Evolutionary conservation across 495 filamentous ascomycete species (phyloP), one percentile per base, ranked within the genome.

Genomic region (Xanthoparmelia taractica): DNA sequence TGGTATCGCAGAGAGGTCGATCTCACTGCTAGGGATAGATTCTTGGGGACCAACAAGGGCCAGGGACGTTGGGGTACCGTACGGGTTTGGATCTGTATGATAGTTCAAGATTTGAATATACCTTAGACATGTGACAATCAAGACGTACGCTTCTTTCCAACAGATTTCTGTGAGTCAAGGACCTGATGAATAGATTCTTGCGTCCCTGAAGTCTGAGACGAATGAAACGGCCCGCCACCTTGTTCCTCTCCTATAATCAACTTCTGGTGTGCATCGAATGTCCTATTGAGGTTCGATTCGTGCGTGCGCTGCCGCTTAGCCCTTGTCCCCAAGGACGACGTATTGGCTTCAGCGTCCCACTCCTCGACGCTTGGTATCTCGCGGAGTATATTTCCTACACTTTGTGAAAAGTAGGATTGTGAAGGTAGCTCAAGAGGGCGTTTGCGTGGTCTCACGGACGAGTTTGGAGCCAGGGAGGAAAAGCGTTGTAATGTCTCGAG

Each of bases 31-130:
- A 25, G 15, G 29, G 41, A 47, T 13, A 10, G 34, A 37, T 12
- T 63, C 38, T 31, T 43, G 57, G 13, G n/a, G 56, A 29, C 60
- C 38, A 50, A 37, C 58, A 33, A 61, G 18, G 8, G 60, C 61
- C 43, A 63, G 56, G 41, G 68, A 70, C 11, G 45, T 64, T 25
- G 68, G 66, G 20, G 68, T 67, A 47, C 68, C 68, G 31, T 70
- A 70, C 38, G 66, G 63, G 47, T 66, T 61, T 8, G 18, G 17
- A 36, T 52, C 68, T 70, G 50, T 12, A 23, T 33, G 10, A 7
- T 18, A 38, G 4, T 0, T 38, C 10, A 31, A 67, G 50, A 67
- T 50, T 27, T 15, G 8, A n/a, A 23, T 29, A 10, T 3, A 34
- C 7, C 23, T n/a, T n/a, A n/a, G 38, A 8, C 6, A 17, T 12